Evolutionary conservation across 2,329 filamentous ascomycete species (phyloP), one percentile per base, ranked within the genome.

Genomic region (Gyromitra esculenta): DNA sequence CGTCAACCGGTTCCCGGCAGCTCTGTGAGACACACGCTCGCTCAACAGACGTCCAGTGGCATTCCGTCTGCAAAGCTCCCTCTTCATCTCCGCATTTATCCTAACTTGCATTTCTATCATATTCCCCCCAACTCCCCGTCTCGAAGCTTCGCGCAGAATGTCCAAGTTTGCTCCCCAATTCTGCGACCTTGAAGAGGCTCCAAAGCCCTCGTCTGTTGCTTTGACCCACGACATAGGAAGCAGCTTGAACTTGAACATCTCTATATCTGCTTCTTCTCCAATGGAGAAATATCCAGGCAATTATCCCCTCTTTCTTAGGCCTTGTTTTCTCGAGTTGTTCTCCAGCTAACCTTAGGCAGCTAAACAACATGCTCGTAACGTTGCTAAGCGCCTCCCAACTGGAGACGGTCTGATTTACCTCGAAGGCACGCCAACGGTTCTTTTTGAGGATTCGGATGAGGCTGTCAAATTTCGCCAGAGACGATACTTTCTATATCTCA

Each of bases 331-430:
- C 37, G 8, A n/a, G 13, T 56, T 67, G 31, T 13, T 41, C 45
- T 41, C 52, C 13, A 68, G 50, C 63, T 74, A 68, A 74, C 48
- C 37, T 39, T 25, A 45, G 48, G 54, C 94, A 43, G 95, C 92
- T 81, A 98, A 97, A 86, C 87, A 88, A 37, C 96, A 99, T 84
- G 93, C 92, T 76, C 89, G 89, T 81, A 91, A 91, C 78, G 94
- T 97, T 18, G 92, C 91, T 74, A 89, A 93, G 75, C 91, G 91
- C 83, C 90, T 98, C 79, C 87, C 88, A 70, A 85, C 82, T 82
- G 54, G 82, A 84, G 78, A 84, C 56, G 87, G 88, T 35, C 82
- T 90, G 68, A 87, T 90, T 64, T 89, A 88, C 80, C 85, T 90
- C 25, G 84, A 84, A 43, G 88, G 88, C 31, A 84, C 86, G 65